Base-by-base conservation (phyloP, 129 eudicot species). In the Rutidosis leptorrhynchoides region DNA sequence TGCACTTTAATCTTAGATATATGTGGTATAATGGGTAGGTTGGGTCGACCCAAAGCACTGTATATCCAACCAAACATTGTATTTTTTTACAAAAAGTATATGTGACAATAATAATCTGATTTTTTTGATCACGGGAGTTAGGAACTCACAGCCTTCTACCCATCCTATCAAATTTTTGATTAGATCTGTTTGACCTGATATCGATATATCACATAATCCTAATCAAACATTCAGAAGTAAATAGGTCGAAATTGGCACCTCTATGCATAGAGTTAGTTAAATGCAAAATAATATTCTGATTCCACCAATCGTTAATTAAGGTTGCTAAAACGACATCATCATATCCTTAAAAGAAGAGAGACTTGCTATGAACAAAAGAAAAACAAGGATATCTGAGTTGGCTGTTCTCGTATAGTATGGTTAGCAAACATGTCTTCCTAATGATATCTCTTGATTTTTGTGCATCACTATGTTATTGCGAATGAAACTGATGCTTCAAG, bases 321-420 rank as follows among this genome's bases (percentile, higher is more conserved):
- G 98, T 91, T 81, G 96, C 98, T 72, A 83, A 90, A 25, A 82
- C 83, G 86, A 85, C 86, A n/a, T 85, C 96, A 7, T 10, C 77
- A 40, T n/a, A n/a, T n/a, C n/a, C n/a, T 77, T 91, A 30, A 83
- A 77, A 56, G 86, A 83, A 24, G 85, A 85, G 72, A 81, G 86
- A 69, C 72, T 48, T 62, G 78, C 64, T 65, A 75, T 81, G 65
- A 78, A 78, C 77, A 91, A 85, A 73, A 85, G 62, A 71, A 76
- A 83, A 51, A 53, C 73, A 73, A 85, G 81, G 77, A 87, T 91
- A 66, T 84, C 96, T 1, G 98, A 87, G 79, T 62, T 91, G 74
- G 96, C 96, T 32, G 77, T 91, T 74, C 58, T 79, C 22, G 82
- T 91, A 35, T 87, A 77, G 79, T n/a, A n/a, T n/a, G n/a, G n/a